Base-by-base conservation (phyloP, 2,329 filamentous ascomycete species). In the Neopestalotiopsis clavispora region DNA sequence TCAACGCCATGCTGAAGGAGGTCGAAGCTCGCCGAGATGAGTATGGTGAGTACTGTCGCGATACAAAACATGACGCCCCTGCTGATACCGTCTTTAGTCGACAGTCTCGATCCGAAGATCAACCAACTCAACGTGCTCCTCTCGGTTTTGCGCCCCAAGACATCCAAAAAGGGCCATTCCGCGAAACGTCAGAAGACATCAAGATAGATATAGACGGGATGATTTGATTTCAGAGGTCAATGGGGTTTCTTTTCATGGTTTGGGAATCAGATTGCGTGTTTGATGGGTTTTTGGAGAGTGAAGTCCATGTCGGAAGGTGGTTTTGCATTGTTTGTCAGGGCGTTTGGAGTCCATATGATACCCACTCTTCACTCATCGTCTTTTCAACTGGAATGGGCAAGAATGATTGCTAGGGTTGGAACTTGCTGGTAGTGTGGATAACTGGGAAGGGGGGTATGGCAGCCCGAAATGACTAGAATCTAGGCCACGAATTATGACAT, bases 1-100 rank as follows among this genome's bases (percentile, higher is more conserved):
- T 63, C 9, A 63, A 63, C 34, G 28, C 12, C n/a, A 5, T 23
- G 7, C 30, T 65, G 17, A 20, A 34, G 23, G 9, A 28, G 20
- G 20, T 65, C 42, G 62, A 65, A 28, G 20, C 14, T 14, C 62
- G 30, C 23, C 62, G 38, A 12, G 59, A 34, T 12, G 59, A 62
- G 34, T 38, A 38, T 20, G n/a, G 59, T 62, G 34, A 17, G 59
- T 62, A 17, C 7, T 34, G 5, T 62, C 23, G 30, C 32, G 9
- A 38, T 77, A 67, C 68, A 73, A 38, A 75, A 75, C 62, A 73
- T 75, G 64, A 75, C 23, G 23, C 23, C 3, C 23, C 75, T 7
- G 6, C 32, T 62, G 66, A 74, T 73, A 45, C 63, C 73, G 66
- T 23, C 65, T 58, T 58, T 72, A 61, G n/a, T 42, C 59, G 69